Evolutionary conservation across 306 rosid genomes (phyloP).

Genomic region (Arachis hypogaea): DNA sequence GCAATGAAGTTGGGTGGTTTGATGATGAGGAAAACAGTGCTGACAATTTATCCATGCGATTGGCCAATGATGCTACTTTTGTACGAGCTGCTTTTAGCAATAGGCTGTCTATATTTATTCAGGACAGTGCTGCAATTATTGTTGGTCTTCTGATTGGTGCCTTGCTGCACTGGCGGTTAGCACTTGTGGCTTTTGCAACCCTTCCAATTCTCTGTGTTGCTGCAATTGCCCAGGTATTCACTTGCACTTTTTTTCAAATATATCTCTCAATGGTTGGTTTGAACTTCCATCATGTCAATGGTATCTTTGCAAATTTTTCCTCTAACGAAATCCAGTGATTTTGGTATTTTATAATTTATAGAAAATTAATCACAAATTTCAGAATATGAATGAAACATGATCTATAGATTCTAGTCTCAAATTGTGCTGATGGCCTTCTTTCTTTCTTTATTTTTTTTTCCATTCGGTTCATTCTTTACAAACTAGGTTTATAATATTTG

Average conservation of each 20-base stretch:
- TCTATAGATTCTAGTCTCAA: slow-evolving; percentile 5
- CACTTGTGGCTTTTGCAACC: slow-evolving; percentile 92
- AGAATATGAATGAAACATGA: slow-evolving; percentile 26
- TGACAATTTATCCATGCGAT: slow-evolving; percentile 94
- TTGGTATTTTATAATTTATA: slow-evolving; percentile 15
- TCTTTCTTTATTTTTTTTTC: not conserved
- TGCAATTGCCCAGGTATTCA: slow-evolving; percentile 90
- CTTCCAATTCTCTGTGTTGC: slow-evolving; percentile 86
- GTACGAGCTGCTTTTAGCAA: slow-evolving; percentile 98
- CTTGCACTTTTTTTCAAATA: slow-evolving; percentile 30
- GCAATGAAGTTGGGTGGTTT: slow-evolving; percentile 97
- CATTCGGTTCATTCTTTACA: slow-evolving; percentile 8
- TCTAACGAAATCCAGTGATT: slow-evolving; percentile 12
- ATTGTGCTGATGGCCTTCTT: slow-evolving; percentile 8
- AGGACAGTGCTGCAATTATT: slow-evolving; percentile 93
- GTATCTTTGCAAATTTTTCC: slow-evolving; percentile 29
- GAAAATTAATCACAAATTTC: not conserved
- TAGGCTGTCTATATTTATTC: slow-evolving; percentile 94
- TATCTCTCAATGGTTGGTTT: slow-evolving; percentile 27
- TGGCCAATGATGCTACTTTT: slow-evolving; percentile 98
- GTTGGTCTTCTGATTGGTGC: slow-evolving; percentile 93
- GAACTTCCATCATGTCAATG: slow-evolving; percentile 27
- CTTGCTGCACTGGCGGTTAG: slow-evolving; percentile 89
- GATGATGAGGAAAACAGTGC: slow-evolving; percentile 97
- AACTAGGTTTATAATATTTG: not conserved